Base-by-base conservation (phyloP, 768 basidiomycete species). In the Boletus subparvulus region DNA sequence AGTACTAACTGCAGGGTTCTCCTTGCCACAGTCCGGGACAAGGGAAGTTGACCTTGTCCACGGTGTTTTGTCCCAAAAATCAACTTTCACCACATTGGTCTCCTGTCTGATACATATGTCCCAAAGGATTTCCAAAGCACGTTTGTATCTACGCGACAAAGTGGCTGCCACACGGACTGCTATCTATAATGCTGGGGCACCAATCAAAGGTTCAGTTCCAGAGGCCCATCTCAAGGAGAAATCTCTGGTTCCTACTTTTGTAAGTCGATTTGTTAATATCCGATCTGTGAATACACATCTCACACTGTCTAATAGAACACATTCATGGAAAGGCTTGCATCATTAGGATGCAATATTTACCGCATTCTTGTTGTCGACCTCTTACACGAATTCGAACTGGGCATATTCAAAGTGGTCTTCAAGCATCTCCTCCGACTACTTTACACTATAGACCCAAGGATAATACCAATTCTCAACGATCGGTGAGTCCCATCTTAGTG, bases 301-400 rank as follows among this genome's bases (percentile, higher is more conserved):
- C 19, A 21, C 39, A 47, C 11, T 46, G 1, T 26, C 4, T 28
- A 33, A 32, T 30, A 78, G 77, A 78, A 77, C 46, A 55, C 72
- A 3, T 74, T 79, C 50, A 70, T 69, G 0, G 58, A 64, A 0
- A 26, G 28, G 0, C 56, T 75, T 2, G 45, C 46, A 2, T 19
- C 52, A 3, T 32, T 68, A 6, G 65, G 62, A 1, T 68, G 68
- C 26, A 57, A 74, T 36, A 19, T 70, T 3, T 74, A 58, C 45
- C 21, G 1, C 0, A 65, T 73, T 14, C 64, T 78, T 0, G 61
- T 70, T 0, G 62, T 67, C 0, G 75, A 80, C 47, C 59, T 79
- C 14, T 43, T 80, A 54, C 78, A 79, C 36, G 74, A 79, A 41
- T 66, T 75, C 33, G 75, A 79, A 48, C 59, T 78, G 0, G 77